These are phyloP conservation scores for Termitomyces sp. DNA, from an alignment of 768 basidiomycete genomes.

Conservation along the genomic window DNA sequence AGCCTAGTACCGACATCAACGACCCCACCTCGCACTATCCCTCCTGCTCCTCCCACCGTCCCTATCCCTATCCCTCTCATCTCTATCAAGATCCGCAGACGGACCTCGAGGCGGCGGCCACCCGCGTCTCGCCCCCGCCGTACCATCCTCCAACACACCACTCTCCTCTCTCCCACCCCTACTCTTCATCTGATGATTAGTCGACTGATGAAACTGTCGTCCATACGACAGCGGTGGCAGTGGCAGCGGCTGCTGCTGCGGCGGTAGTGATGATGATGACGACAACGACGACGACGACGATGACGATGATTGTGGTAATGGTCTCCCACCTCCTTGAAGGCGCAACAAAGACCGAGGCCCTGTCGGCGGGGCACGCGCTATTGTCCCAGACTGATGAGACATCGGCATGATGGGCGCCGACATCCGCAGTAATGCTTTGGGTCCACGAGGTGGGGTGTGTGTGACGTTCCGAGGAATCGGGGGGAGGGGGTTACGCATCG, in stretches of 20 bases:
- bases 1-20: not conserved
- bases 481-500: not conserved
- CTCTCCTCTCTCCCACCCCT: not conserved
- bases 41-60: not conserved
- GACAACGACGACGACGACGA: no score
- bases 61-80: not conserved
- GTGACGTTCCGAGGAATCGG: not conserved
- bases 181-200: not conserved
- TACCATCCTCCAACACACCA: not conserved
- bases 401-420: not conserved
- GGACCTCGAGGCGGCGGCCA: not conserved
- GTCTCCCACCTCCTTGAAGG: not conserved
- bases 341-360: slow-evolving; percentile 8
- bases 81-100: slow-evolving; percentile 2
- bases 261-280: no score
- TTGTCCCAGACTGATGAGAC: not conserved
- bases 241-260: no score
- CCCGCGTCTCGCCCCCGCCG: not conserved
- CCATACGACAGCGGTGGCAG: not conserved
- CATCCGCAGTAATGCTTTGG: not conserved
- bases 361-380: slow-evolving; percentile 8
- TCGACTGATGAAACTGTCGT: not conserved
- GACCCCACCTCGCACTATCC: not conserved
- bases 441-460: not conserved
- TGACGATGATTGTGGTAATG: no score